phyloP scores from a whole-genome alignment of 768 basidiomycete genomes.

The Boletus huronensis region DNA sequence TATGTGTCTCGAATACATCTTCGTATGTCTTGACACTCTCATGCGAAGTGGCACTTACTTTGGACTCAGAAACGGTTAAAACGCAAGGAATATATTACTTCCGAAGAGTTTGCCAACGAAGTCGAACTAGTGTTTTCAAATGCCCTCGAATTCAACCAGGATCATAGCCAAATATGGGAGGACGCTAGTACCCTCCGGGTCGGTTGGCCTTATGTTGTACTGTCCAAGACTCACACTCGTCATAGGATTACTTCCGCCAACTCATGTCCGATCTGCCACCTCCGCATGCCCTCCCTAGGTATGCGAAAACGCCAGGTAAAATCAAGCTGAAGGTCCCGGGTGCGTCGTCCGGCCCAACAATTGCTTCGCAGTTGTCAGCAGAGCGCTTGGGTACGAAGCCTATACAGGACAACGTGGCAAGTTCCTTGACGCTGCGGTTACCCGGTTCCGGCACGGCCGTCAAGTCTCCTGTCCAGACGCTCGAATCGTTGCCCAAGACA shows the following conservation, averaged over 20 bases:
- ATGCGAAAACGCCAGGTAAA: slow-evolving; percentile 55
- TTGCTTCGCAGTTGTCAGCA: slow-evolving; percentile 9
- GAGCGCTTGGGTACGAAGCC: slow-evolving; percentile 15
- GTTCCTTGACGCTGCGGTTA: slow-evolving; percentile 24
- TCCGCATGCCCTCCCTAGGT: slow-evolving; percentile 61
- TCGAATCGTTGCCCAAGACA: slow-evolving; percentile 21
- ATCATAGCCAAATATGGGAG: slow-evolving; percentile 79
- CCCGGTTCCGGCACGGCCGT: slow-evolving; percentile 15
- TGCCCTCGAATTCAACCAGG: slow-evolving; percentile 84
- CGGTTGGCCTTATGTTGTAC: slow-evolving; percentile 20
- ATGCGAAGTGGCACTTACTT: background rate
- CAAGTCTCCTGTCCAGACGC: slow-evolving; percentile 23
- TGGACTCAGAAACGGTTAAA: slow-evolving; percentile 69
- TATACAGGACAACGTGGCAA: slow-evolving; percentile 14
- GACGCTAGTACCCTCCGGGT: slow-evolving; percentile 69
- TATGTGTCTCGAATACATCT: slow-evolving; percentile 73
- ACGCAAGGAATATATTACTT: slow-evolving; percentile 67
- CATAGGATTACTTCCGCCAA: slow-evolving; percentile 67
- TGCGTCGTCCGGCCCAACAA: slow-evolving; percentile 23
- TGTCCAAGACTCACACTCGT: slow-evolving; percentile 8
- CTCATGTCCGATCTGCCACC: slow-evolving; percentile 76
- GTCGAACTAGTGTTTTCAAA: slow-evolving; percentile 90
- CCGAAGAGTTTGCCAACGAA: slow-evolving; percentile 75
- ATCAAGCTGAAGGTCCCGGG: slow-evolving; percentile 69
- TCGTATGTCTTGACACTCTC: slow-evolving; percentile 46